These are phyloP conservation scores for Monilinia vaccinii-corymbosi DNA, from an alignment of 2,329 filamentous ascomycete species.

Conservation along the genomic window DNA sequence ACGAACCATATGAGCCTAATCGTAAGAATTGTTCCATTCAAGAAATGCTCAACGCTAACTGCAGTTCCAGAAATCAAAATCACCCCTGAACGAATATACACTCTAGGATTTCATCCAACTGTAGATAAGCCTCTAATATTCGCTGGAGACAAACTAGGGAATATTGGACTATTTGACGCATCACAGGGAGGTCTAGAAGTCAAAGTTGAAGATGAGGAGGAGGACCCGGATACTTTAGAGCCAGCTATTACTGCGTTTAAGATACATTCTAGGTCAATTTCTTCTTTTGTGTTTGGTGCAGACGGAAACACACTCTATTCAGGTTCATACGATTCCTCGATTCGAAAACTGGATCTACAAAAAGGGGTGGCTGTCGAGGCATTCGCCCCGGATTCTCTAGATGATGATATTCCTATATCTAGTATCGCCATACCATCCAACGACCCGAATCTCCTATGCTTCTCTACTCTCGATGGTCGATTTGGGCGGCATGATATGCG, in stretches of 20 bases:
- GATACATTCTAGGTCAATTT: constrained; percentile 80
- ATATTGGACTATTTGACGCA: constrained; percentile 83
- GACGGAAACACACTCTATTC: constrained; percentile 72
- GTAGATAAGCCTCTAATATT: constrained; percentile 81
- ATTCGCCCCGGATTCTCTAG: constrained; percentile 62
- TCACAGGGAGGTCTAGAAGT: constrained; percentile 53
- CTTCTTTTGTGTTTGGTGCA: constrained; percentile 67
- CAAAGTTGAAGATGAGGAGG: constrained; percentile 52
- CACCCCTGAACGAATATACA: constrained; percentile 78
- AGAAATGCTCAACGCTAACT: constrained; percentile 1
- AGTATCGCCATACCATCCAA: constrained; percentile 68
- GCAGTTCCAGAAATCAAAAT: constrained; percentile 68
- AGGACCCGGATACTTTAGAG: constrained; percentile 54
- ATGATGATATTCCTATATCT: constrained; percentile 71
- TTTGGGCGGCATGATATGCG: constrained; percentile 78
- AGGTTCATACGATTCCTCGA: constrained; percentile 85
- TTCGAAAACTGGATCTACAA: constrained; percentile 75
- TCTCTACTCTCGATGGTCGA: constrained; percentile 74
- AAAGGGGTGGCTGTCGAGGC: constrained; percentile 73
- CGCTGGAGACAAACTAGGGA: constrained; percentile 88
- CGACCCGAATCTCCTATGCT: constrained; percentile 68
- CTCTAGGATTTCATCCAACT: constrained; percentile 81
- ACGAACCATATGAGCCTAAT: constrained; percentile 75
- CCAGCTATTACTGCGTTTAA: constrained; percentile 86
- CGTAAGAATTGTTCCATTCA: constrained; percentile 38